Percentiles rank a stretch among this genome's conserved stretches.
These are phyloP conservation scores for Aspergillus quadricinctus DNA, from an alignment of 2,329 filamentous ascomycete genomes.

Conservation along the genomic window DNA sequence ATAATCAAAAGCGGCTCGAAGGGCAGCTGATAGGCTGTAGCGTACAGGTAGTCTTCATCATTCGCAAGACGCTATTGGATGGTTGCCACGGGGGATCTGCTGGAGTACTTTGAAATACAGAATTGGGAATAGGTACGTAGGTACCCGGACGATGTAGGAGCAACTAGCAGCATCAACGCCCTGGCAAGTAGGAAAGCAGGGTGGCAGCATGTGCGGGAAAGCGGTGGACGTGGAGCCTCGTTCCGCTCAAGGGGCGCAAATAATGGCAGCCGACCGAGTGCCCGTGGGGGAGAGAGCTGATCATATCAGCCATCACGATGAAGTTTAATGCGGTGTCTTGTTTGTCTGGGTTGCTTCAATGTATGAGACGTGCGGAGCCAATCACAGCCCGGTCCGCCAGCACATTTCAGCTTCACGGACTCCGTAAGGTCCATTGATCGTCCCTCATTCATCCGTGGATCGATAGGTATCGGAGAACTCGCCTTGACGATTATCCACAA, in stretches of 20 bases:
- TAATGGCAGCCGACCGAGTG: neutral
- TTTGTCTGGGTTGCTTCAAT: slow-evolving; percentile 1
- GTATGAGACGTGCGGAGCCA: slow-evolving; percentile 8
- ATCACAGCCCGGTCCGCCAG: slow-evolving; percentile 12
- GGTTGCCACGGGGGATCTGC: slow-evolving; percentile 2
- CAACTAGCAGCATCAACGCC: neutral
- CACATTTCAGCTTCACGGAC: slow-evolving; percentile 14
- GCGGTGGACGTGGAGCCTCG: slow-evolving; percentile 3
- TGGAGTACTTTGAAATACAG: neutral
- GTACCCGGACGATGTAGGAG: neutral
- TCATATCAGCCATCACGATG: slow-evolving; percentile 1
- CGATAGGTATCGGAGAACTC: neutral
- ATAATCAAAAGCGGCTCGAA: neutral
- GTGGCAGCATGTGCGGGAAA: slow-evolving; percentile 16
- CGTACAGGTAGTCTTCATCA: neutral
- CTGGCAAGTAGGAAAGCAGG: slow-evolving; percentile 16
- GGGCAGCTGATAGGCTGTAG: neutral
- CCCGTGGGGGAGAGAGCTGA: slow-evolving; percentile 3
- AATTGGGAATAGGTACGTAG: neutral
- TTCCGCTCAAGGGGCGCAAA: neutral
- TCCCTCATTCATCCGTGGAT: neutral
- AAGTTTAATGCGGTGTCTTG: slow-evolving; percentile 6
- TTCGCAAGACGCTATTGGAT: neutral
- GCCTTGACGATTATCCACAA: neutral
- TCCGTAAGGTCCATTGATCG: slow-evolving; percentile 5